Conservation (phyloP, 345 rosid genomes). For the Eucalyptus lansdowneana region DNA sequence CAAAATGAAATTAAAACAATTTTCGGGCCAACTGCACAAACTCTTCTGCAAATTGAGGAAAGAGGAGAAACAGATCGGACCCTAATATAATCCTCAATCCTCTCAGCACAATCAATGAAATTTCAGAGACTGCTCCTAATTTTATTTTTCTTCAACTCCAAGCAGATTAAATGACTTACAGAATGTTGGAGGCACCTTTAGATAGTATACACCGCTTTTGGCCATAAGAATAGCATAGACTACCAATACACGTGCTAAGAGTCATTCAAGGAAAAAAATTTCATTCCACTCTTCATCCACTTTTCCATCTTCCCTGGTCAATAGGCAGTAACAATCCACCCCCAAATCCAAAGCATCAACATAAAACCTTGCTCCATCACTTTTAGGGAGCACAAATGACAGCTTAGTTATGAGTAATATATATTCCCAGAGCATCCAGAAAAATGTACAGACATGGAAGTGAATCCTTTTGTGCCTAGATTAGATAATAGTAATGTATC, state of each 20-base stretch:
- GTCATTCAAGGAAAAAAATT: not conserved
- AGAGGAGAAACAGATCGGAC: not conserved
- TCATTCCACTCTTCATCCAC: not conserved
- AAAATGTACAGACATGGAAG: not conserved
- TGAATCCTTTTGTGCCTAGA: not conserved
- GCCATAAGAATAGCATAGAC: no score
- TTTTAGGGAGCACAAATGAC: no score
- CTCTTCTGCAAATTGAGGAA: not conserved
- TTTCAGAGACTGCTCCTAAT: not conserved
- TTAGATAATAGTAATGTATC: not conserved
- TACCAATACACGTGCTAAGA: no score
- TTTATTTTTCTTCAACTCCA: not conserved
- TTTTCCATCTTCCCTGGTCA: not conserved
- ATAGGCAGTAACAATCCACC: not conserved
- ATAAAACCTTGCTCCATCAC: no score
- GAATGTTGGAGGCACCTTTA: no score
- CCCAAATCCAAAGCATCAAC: no score
- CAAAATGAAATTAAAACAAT: not conserved
- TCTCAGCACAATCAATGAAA: not conserved
- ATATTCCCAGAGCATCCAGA: not conserved
- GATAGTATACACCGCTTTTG: no score
- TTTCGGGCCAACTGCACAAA: not conserved
- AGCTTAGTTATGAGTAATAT: no score
- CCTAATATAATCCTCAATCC: not conserved
- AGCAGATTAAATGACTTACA: not conserved